Base-by-base conservation (phyloP, 2,329 filamentous ascomycete genomes). In the Calonectria naviculata region DNA sequence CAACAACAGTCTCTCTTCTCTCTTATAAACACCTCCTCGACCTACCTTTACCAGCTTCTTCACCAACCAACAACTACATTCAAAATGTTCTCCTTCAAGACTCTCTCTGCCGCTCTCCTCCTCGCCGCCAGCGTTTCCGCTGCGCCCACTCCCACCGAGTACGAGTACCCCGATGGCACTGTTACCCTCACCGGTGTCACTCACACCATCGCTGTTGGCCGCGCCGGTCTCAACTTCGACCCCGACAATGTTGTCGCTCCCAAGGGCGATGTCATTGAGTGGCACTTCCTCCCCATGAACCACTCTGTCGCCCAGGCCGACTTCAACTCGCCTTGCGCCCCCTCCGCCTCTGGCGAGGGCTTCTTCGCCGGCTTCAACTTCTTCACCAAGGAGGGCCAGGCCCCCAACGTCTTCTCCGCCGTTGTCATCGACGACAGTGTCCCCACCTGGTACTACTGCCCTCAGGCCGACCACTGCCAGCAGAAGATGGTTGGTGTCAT, bases 191-290 rank as follows among this genome's bases (percentile, higher is more conserved):
- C 84, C 1, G 82, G 84, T 17, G 81, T 84, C 28, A 87, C 86
- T 1, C 85, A 87, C 83, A 82, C 82, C 2, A 84, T 87, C 52
- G 82, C 84, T n/a, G 86, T 84, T 64, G 86, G 86, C 68, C 83
- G 81, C 5, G 82, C 80, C 29, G 84, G 84, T 52, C 83, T 90
- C 36, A 78, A 77, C 60, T 91, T 90, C 80, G 83, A 85, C 60
- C 89, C 89, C 1, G 82, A 86, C 71, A 86, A 84, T 73, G 81
- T 89, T 46, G 84, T 83, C 3, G 89, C 88, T 21, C 79, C 82
- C 13, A 68, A 85, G 9, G 89, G 88, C 70, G 87, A 89, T 71
- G 73, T 87, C 5, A 78, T 91, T 68, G 87, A 90, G 81, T 91
- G 86, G 83, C 86, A 88, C 76, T 90, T 87, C 83, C 85, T 85